Evolutionary conservation across 2,329 filamentous ascomycete species (phyloP), one percentile per base, ranked within the genome.

Genomic region (Fusarium secorum): DNA sequence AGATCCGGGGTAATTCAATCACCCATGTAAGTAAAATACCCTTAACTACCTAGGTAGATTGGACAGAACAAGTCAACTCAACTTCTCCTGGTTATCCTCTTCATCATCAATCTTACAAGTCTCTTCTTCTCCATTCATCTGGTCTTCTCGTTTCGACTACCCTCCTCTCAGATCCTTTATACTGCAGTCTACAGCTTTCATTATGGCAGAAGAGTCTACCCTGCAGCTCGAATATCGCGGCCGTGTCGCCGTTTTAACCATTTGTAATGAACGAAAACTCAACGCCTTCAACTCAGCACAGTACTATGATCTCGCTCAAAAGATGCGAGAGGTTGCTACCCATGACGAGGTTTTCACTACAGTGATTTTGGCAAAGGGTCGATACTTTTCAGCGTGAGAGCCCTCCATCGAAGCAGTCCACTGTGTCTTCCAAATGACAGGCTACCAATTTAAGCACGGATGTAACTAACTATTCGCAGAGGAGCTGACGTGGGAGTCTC

Each of bases 261-360:
- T 99, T 78, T 91, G 95, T 82, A 91, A 93, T 55, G 88, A 91
- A 59, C 88, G 90, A 79, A 98, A 98, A 83, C 93, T 98, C 80
- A 97, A 97, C 80, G 94, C 95, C 35, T 83, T 98, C 55, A 87
- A 84, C 65, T 85, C 88, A 76, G 83, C 88, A 67, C 86, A 90
- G 55, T 98, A 98, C 85, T 97, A 92, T 80, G 86, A 90, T 33
- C 86, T 98, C 44, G 89, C 92, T 3, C 86, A 88, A 74, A 86
- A 89, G 52, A 83, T 99, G 78, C 88, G 91, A 63, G 91, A 97
- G 78, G 86, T 98, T 52, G 95, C 94, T 20, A 86, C 84, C 13
- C 90, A 90, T 70, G 89, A 95, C 67, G 93, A 97, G 71, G 90
- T 98, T 65, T 93, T 87, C 77, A 90, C 97, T 75, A 98, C 95